These are phyloP conservation scores for Bonia amplexicaulis DNA, from an alignment of 176 grass and related monocot genomes.

Conservation along the genomic window DNA sequence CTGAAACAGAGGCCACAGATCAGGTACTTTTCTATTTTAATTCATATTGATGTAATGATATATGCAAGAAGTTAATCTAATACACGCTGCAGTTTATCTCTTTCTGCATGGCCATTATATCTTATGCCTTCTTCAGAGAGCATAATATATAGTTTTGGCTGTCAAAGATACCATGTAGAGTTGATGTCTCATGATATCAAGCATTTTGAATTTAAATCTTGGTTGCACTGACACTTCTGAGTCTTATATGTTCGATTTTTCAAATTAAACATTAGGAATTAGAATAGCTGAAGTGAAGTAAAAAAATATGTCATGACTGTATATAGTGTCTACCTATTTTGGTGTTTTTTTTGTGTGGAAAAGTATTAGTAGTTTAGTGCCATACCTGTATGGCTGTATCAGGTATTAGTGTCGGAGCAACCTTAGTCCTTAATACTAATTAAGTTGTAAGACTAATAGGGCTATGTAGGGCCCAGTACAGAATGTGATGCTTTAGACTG, in stretches of 20 bases:
- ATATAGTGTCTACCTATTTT: neutral
- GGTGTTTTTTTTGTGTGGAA: neutral
- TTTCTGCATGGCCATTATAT: neutral
- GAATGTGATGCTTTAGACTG: neutral
- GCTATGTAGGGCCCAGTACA: neutral
- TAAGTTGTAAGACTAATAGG: constrained; percentile 6
- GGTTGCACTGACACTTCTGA: neutral
- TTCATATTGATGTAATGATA: constrained; percentile 4
- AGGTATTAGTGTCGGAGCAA: neutral
- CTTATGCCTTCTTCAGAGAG: neutral
- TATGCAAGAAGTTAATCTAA: neutral
- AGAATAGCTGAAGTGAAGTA: neutral
- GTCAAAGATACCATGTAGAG: neutral
- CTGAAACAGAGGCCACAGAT: constrained; percentile 44
- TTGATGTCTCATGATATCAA: neutral
- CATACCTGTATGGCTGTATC: neutral
- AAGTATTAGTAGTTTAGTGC: neutral
- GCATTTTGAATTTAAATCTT: constrained; percentile 6
- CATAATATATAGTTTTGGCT: neutral
- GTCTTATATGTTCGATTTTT: neutral
- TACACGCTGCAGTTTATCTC: neutral
- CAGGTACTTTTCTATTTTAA: constrained; percentile 43
- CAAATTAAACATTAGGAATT: neutral
- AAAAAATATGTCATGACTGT: neutral
- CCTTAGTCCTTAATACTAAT: neutral